Evolutionary conservation across 352 stramenopile species (phyloP).

Genomic region (Pythium pyrilobum): DNA sequence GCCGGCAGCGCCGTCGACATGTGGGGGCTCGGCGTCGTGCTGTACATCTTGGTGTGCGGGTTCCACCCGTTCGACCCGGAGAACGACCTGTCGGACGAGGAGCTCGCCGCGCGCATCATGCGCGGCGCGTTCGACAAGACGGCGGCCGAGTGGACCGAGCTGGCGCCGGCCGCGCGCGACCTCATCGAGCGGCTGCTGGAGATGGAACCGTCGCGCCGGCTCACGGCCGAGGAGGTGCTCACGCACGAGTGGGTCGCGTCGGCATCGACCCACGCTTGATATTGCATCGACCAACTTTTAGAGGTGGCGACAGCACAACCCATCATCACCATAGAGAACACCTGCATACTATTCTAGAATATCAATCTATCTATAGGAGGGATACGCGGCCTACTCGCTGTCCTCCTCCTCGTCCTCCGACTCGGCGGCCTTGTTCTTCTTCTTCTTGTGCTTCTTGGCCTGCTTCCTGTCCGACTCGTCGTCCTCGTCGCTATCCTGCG

Average conservation of each 20-base stretch:
- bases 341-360: neutral
- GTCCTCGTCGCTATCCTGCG: neutral
- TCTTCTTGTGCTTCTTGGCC: slow-evolving; percentile 6
- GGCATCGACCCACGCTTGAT: too few relatives aligned
- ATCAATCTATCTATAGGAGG: slow-evolving; percentile 7
- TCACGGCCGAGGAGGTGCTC: slow-evolving; percentile 21
- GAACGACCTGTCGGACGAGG: slow-evolving; percentile 19
- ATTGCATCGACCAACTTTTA: too few relatives aligned
- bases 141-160: slow-evolving; percentile 20
- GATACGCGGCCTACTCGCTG: slow-evolving; percentile 1
- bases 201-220: slow-evolving; percentile 18
- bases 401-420: neutral
- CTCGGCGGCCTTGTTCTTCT: neutral
- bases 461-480: neutral
- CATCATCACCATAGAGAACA: neutral
- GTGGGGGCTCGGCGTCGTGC: slow-evolving; percentile 30
- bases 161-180: slow-evolving; percentile 20
- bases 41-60: slow-evolving; percentile 28
- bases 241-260: slow-evolving; percentile 23
- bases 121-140: slow-evolving; percentile 16
- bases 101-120: slow-evolving; percentile 18
- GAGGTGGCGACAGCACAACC: too few relatives aligned
- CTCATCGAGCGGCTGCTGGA: slow-evolving; percentile 24
- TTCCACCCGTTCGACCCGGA: slow-evolving; percentile 30
- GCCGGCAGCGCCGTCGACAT: slow-evolving; percentile 26